phyloP scores from a whole-genome alignment of 345 rosid genomes.

The Eucalyptus sp. region DNA sequence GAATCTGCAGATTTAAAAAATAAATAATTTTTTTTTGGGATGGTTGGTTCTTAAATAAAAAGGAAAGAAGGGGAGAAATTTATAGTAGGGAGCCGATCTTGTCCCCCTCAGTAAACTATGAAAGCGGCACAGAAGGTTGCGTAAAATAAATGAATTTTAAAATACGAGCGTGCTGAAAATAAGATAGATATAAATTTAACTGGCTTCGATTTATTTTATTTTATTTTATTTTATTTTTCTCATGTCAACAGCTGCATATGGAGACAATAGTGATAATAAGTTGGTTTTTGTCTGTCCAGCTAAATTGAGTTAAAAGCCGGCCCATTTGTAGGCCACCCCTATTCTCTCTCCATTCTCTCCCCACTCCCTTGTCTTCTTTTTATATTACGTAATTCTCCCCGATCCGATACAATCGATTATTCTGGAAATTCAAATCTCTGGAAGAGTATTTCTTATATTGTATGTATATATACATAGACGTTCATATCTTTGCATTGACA shows the following conservation, averaged over 20 bases:
- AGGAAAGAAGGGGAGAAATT: not conserved
- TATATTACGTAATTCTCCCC: not conserved
- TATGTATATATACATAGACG: not conserved
- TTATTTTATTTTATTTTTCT: not conserved
- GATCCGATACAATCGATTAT: not conserved
- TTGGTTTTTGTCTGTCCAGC: slow-evolving; percentile 1
- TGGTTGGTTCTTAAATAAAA: not conserved
- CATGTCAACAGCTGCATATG: not conserved
- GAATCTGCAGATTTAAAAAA: not conserved
- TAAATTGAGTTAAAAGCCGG: not conserved
- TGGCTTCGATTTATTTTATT: too few relatives aligned
- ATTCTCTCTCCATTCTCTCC: not conserved
- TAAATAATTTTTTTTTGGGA: not conserved
- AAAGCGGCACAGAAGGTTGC: not conserved
- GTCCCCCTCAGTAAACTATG: not conserved
- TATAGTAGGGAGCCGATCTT: not conserved
- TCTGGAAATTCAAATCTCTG: not conserved
- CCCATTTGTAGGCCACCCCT: not conserved
- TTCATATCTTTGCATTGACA: not conserved
- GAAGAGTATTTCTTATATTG: not conserved
- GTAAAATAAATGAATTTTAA: not conserved
- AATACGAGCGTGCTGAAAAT: not conserved
- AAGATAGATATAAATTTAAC: not conserved
- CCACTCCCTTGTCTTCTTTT: not conserved
- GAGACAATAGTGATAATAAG: not conserved